phyloP scores from a whole-genome alignment of 305 asterid species.

The Solanum hybrid region DNA sequence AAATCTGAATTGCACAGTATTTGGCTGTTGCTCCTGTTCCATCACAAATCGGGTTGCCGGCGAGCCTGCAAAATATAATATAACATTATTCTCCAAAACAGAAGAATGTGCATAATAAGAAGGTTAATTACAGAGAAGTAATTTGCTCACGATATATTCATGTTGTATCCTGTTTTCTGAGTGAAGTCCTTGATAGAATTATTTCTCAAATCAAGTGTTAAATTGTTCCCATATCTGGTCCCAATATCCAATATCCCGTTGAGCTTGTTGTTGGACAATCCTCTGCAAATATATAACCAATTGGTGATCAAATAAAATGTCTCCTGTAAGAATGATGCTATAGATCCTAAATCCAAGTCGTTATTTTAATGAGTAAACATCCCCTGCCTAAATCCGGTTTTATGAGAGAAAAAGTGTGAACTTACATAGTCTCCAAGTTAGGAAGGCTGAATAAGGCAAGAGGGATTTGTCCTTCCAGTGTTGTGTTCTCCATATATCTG shows the following conservation, averaged over 20 bases:
- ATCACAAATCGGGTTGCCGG: slow-evolving; percentile 62
- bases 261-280: slow-evolving; percentile 49
- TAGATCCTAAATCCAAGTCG: neutral
- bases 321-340: neutral
- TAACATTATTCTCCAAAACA: neutral
- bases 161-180: slow-evolving; percentile 34
- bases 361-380: neutral
- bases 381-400: neutral
- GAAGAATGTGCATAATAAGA: neutral
- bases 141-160: slow-evolving; percentile 40
- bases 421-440: slow-evolving; percentile 72
- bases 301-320: neutral
- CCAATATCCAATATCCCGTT: slow-evolving; percentile 65
- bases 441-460: slow-evolving; percentile 43
- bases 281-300: slow-evolving; percentile 31
- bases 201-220: slow-evolving; percentile 58
- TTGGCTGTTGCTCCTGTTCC: slow-evolving; percentile 29
- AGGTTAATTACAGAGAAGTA: neutral
- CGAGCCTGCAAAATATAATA: slow-evolving; percentile 38
- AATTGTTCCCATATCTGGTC: slow-evolving; percentile 37
- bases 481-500: slow-evolving; percentile 66
- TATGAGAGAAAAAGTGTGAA: neutral
- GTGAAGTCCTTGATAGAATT: slow-evolving; percentile 41
- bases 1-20: slow-evolving; percentile 32
- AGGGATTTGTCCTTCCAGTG: slow-evolving; percentile 54